Conservation (phyloP, 371 early-diverging fungal genomes). For the Batkoa obscura region DNA sequence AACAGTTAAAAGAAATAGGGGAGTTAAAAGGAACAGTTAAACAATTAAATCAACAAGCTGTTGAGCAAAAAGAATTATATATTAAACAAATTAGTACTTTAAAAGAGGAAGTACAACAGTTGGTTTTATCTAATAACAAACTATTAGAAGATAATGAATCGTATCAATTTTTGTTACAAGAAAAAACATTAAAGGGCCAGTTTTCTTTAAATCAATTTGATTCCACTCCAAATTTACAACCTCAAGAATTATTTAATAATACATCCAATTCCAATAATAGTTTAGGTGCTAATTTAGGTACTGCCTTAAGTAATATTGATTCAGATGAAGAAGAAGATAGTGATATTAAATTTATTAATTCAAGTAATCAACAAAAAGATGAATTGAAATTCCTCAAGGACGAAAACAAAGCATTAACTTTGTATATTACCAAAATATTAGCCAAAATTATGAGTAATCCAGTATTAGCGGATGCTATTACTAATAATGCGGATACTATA, state of each 20-base stretch:
- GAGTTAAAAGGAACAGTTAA: not conserved
- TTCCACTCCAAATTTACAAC: not conserved
- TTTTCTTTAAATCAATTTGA: slow-evolving; percentile 10
- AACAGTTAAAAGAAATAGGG: slow-evolving; percentile 4
- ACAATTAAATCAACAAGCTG: not conserved
- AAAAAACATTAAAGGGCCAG: slow-evolving; percentile 63
- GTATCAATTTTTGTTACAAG: slow-evolving; percentile 57
- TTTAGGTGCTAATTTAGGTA: not conserved
- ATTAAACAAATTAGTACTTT: slow-evolving; percentile 11
- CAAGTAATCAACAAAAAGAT: slow-evolving; percentile 10
- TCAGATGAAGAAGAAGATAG: not conserved
- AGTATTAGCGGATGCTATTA: slow-evolving; percentile 4
- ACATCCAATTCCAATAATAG: not conserved
- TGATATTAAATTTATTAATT: not conserved
- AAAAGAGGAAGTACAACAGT: slow-evolving; percentile 32
- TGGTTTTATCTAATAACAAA: slow-evolving; percentile 41
- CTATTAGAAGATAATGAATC: slow-evolving; percentile 72
- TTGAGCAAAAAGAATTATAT: not conserved
- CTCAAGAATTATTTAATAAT: too few species aligned
- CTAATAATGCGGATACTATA: not conserved
- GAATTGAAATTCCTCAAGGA: slow-evolving; percentile 27
- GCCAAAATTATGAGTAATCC: slow-evolving; percentile 5
- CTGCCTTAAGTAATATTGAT: not conserved
- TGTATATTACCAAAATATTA: slow-evolving; percentile 47
- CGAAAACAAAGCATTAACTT: slow-evolving; percentile 30